Evolutionary conservation across 2,329 filamentous ascomycete genomes (phyloP), one percentile per base, ranked within the genome.

Genomic region (Arthroderma sp.): DNA sequence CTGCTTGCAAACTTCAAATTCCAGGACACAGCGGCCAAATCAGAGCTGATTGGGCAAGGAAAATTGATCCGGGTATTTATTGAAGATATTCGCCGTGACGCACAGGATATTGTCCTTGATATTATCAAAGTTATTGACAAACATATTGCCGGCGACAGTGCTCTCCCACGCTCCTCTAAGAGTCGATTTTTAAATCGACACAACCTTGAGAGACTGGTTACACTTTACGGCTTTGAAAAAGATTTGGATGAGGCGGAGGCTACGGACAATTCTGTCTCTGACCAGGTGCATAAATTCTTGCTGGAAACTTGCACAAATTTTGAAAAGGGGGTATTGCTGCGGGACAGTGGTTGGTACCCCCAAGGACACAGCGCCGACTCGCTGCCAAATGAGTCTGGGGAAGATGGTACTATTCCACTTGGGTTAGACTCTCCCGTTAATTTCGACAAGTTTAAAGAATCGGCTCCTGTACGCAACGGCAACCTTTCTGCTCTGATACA

Each of bases 321-420:
- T 0, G 73, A 72, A 3, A 78, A 82, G 41, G 91, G 89, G 9
- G 74, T 93, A 2, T 67, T 94, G 43, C 75, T 87, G 43, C 75
- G 80, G 3, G 81, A 85, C 47, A 78, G 77, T 32, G 88, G 87
- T n/a, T 84, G 86, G 63, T 96, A 96, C 61, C 85, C 87, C 5
- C 77, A 80, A 36, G 75, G 77, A 8, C 8, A 8, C 32, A 68
- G 73, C 39, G 71, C 78, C 2, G 76, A 82, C 43, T 67, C 72
- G 15, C 62, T 66, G 37, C 62, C 66, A 6, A 64, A 68, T 32
- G 58, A 62, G 3, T 22, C 15, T 22, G 15, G 15, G 15, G 64
- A 68, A 37, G 66, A 75, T 37, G 58, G 66, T 22, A 65, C 65
- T 36, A 74, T 79, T 43, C 76, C 82, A 45, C 65, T 83, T 38